Base-by-base conservation (phyloP, 2,329 filamentous ascomycete genomes). In the Aureobasidium sp. region DNA sequence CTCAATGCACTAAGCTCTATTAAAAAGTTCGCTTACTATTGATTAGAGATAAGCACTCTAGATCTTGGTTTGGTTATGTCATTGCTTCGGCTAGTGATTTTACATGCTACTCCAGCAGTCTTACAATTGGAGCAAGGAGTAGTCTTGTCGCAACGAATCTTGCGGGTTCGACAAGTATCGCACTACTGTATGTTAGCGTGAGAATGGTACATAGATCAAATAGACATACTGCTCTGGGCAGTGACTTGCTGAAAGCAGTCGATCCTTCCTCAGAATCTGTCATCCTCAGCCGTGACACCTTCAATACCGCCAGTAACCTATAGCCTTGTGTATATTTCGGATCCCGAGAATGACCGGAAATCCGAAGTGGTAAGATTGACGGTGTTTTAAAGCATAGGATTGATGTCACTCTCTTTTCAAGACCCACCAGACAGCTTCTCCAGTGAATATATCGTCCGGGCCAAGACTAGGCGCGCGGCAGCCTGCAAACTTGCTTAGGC, bases 91-190 rank as follows among this genome's bases (percentile, higher is more conserved):
- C 41, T 60, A 6, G 61, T 61, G 30, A 62, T 64, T 13, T 62
- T 62, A 39, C 63, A 64, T 36, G n/a, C 36, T 2, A 59, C 37
- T 29, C 52, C 50, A 27, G 55, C 57, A 32, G 49, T 48, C 13
- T 57, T 50, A 13, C 63, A 64, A 25, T 63, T 59, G 7, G 63
- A 64, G 34, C 63, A 64, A 9, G 63, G 63, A 32, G 57, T 45
- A 4, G 41, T 49, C 27, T 62, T 62, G 44, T 64, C 63, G 36
- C 63, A 64, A 11, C 63, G 61, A 36, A 61, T 41, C 16, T 61
- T 61, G 6, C 59, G 36, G 30, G n/a, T 9, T 11, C 59, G 37
- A 30, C 59, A 61, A 25, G 25, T 50, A 29, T 61, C 59, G 37
- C 59, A 61, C 59, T 61, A 44, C 15, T 29, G 2, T n/a, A 39